Evolutionary conservation across 129 eudicot species (phyloP), one percentile per base, ranked within the genome.

Genomic region (Oenanthe sinensis): DNA sequence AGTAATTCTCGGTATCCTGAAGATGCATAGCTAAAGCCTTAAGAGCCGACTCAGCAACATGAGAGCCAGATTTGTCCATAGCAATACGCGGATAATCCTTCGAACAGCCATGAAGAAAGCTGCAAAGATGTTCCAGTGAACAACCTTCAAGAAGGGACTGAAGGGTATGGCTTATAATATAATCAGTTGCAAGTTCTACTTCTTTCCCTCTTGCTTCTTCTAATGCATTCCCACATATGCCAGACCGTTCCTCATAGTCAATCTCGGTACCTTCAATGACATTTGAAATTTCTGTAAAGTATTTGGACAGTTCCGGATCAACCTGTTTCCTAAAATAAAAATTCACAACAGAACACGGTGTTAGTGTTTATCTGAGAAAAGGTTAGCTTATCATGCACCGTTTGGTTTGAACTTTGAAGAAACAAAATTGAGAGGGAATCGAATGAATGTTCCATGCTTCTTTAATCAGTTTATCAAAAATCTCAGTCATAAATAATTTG

Each of bases 31-130:
- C 96, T 84, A 95, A 84, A 63, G 99, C 86, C 76, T 82, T 92
- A 50, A 95, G 87, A 77, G 99, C 97, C 22, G 99, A 88, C 85
- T 95, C 97, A 52, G 96, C 99, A 28, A 95, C 99, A 92, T 95
- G 99, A 67, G 99, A 95, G 85, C 99, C 99, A 48, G 94, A 88
- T 82, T 83, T 87, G 82, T 95, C 97, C 88, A 84, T 90, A 14
- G 97, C 77, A 81, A 95, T 95, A 28, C 81, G 89, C 43, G 89
- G 81, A 55, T 90, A 91, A n/a, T 85, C 87, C 76, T 86, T 82
- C 42, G 92, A 85, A 82, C 91, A 87, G 78, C 85, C 87, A 40
- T 84, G 89, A 46, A 95, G 93, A 80, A 95, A 95, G 71, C 76
- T 79, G 83, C 97, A 92, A 75, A 95, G 92, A 54, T 85, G 88